Evolutionary conservation across 768 basidiomycete genomes (phyloP).

Genomic region (Leccinellum rugosiceps): DNA sequence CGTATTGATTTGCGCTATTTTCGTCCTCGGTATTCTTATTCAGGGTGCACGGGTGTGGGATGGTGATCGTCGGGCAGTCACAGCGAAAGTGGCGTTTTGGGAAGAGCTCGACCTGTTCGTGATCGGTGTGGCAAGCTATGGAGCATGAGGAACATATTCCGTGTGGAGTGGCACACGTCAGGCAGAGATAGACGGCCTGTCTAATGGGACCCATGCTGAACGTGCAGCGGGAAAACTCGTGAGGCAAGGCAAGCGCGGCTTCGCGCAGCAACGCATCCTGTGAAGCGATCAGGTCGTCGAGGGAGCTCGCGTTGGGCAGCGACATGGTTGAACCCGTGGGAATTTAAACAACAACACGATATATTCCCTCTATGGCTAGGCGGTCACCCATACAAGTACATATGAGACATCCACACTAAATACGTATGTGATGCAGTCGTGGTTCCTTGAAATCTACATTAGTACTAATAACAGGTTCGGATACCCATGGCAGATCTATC

Average conservation of each 20-base stretch:
- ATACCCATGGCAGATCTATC: too few species aligned
- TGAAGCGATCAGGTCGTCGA: conserved; percentile 23
- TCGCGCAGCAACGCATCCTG: conserved; percentile 32
- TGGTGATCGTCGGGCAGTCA: conserved; percentile 72
- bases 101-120: conserved; percentile 85
- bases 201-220: conserved; percentile 58
- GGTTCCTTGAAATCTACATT: too few species aligned
- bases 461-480: too few species aligned
- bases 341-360: too few species aligned
- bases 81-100: conserved; percentile 82
- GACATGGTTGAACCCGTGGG: neutral
- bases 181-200: conserved; percentile 81
- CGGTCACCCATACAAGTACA: conserved; percentile 31
- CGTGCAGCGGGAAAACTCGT: conserved; percentile 64
- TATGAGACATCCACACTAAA: too few species aligned
- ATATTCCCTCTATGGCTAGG: too few species aligned
- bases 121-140: conserved; percentile 81
- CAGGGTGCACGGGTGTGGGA: conserved; percentile 62
- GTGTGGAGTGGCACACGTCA: conserved; percentile 62
- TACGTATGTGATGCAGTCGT: too few species aligned
- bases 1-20: conserved; percentile 63
- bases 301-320: conserved; percentile 13
- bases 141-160: conserved; percentile 84
- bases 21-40: conserved; percentile 50
- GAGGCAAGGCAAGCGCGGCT: conserved; percentile 51